Percentiles rank a stretch among this genome's conserved stretches.
Evolutionary conservation across 2,329 filamentous ascomycete genomes (phyloP).

Genomic region (Pochonia chlamydosporia): DNA sequence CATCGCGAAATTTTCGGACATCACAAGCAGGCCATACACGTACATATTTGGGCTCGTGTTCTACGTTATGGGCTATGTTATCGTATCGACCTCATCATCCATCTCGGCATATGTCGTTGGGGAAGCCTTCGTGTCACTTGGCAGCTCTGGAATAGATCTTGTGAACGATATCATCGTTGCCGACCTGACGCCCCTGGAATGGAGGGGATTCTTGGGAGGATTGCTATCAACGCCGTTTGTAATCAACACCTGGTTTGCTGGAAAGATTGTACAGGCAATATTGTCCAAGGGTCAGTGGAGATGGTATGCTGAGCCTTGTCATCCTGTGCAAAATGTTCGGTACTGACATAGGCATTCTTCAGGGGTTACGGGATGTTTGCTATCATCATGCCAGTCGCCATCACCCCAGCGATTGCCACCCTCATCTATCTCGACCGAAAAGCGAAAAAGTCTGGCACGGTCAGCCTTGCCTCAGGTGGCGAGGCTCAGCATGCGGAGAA

Average conservation of each 20-base stretch:
- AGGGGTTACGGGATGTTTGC: conserved; percentile 59
- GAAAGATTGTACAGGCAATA: conserved; percentile 35
- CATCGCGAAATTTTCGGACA: conserved; percentile 55
- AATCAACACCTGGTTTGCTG: conserved; percentile 32
- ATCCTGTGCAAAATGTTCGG: background rate
- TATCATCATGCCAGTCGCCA: conserved; percentile 51
- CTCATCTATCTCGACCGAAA: conserved; percentile 52
- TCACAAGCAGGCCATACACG: conserved; percentile 57
- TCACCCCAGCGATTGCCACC: conserved; percentile 46
- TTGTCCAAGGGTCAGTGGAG: conserved; percentile 19
- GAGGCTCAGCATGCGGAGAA: conserved; percentile 28
- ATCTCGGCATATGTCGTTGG: conserved; percentile 47
- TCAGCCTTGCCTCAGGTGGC: conserved; percentile 26
- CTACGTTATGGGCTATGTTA: conserved; percentile 50
- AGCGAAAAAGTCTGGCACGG: conserved; percentile 45
- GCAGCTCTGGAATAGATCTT: conserved; percentile 53
- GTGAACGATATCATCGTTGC: conserved; percentile 59
- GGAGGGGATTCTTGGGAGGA: conserved; percentile 27
- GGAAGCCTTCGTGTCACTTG: conserved; percentile 53
- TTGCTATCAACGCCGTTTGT: conserved; percentile 23
- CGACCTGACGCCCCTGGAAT: conserved; percentile 48
- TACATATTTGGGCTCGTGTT: conserved; percentile 49
- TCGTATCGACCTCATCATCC: conserved; percentile 47
- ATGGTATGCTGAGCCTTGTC: conserved; percentile 10
- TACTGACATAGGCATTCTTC: background rate